phyloP scores from a whole-genome alignment of 345 rosid species.

The Gynandropsis gynandra region DNA sequence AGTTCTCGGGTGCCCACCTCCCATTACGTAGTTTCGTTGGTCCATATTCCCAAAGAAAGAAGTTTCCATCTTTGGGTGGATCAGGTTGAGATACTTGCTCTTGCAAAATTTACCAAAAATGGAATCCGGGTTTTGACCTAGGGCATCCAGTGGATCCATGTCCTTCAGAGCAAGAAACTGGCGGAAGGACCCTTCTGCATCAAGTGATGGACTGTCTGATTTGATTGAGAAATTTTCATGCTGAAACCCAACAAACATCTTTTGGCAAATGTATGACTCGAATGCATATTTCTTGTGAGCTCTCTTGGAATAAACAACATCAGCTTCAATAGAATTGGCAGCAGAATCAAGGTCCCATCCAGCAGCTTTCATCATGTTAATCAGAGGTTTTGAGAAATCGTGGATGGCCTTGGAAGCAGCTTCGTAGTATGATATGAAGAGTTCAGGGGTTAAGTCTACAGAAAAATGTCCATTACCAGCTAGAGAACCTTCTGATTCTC shows the following conservation, averaged over 20 bases:
- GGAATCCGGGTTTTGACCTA: constrained; percentile 74
- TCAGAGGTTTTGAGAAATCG: constrained; percentile 72
- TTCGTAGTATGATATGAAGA: constrained; percentile 52
- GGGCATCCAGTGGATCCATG: constrained; percentile 62
- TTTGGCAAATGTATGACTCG: constrained; percentile 76
- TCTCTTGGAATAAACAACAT: constrained; percentile 68
- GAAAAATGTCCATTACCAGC: constrained; percentile 35
- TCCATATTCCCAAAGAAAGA: constrained; percentile 79
- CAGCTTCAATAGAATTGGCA: constrained; percentile 60
- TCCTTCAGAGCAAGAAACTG: constrained; percentile 60
- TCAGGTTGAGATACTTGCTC: constrained; percentile 55
- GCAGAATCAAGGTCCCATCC: constrained; percentile 96
- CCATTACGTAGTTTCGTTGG: constrained; percentile 57
- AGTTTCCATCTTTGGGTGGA: constrained; percentile 85
- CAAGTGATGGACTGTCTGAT: constrained; percentile 28
- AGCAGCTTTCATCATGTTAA: constrained; percentile 91
- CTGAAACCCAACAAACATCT: constrained; percentile 76
- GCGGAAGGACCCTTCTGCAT: constrained; percentile 58
- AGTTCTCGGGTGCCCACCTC: constrained; percentile 79
- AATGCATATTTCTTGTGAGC: constrained; percentile 81
- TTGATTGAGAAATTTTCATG: constrained; percentile 46
- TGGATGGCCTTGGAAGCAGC: constrained; percentile 69
- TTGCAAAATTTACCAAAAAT: constrained; percentile 62
- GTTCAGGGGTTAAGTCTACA: constrained; percentile 54
- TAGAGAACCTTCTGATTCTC: constrained; percentile 47